Percentiles rank a stretch among this genome's conserved stretches.
These are phyloP conservation scores for Cinchona pubescens DNA, from an alignment of 257 asterid species.

Conservation along the genomic window DNA sequence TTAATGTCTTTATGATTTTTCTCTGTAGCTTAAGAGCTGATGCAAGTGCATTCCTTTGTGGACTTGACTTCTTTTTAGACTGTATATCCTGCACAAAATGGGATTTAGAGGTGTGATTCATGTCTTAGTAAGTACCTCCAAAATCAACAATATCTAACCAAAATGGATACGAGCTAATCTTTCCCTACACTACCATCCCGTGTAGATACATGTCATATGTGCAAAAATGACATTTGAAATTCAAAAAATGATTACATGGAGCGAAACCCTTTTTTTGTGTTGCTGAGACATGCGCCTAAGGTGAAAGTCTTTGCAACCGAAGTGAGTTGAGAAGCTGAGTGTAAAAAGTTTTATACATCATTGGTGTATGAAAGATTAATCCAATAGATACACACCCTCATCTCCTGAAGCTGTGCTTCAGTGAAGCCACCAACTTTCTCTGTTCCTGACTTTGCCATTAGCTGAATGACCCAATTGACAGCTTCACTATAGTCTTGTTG, in stretches of 20 bases:
- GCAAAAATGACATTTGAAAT: too few relatives aligned
- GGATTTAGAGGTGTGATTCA: background rate
- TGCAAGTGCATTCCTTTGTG: conserved; percentile 80
- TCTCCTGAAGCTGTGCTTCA: conserved; percentile 86
- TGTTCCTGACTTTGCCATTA: conserved; percentile 93
- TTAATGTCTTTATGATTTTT: conserved; percentile 59
- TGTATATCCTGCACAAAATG: conserved; percentile 53
- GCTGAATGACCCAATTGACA: conserved; percentile 70
- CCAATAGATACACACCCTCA: conserved; percentile 64
- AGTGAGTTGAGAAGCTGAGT: too few relatives aligned
- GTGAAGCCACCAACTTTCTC: conserved; percentile 89
- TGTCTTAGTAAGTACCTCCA: background rate
- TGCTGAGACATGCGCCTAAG: too few relatives aligned
- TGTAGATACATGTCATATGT: too few relatives aligned
- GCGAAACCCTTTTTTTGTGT: too few relatives aligned
- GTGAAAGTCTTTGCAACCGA: too few relatives aligned
- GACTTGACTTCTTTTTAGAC: conserved; percentile 62
- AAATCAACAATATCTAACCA: background rate
- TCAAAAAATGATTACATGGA: too few relatives aligned
- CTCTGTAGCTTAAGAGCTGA: conserved; percentile 74
- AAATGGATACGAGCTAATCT: too few relatives aligned
- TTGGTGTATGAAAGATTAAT: too few relatives aligned
- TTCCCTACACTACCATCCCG: too few relatives aligned
- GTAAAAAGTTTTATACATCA: too few relatives aligned
- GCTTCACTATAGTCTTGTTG: conserved; percentile 87